These are phyloP conservation scores for Talaromyces sp. DNA, from an alignment of 2,329 filamentous ascomycete species.

Conservation along the genomic window DNA sequence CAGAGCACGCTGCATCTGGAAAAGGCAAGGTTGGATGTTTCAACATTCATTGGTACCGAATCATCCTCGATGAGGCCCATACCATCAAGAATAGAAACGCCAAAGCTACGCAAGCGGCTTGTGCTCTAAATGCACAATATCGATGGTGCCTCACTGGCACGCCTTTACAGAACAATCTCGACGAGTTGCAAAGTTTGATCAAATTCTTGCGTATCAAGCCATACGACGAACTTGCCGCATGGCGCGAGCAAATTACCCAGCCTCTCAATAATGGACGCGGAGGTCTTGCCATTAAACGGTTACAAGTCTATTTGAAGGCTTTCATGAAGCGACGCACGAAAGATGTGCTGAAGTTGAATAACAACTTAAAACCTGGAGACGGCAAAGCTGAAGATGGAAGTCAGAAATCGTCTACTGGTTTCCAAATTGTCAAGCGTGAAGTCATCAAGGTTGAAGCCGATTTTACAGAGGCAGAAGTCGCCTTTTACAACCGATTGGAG, in stretches of 20 bases:
- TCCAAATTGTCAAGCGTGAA: conserved; percentile 89
- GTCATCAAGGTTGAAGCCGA: conserved; percentile 75
- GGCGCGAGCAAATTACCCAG: conserved; percentile 85
- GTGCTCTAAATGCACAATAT: conserved; percentile 77
- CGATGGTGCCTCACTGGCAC: conserved; percentile 96
- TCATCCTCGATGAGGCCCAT: conserved; percentile 94
- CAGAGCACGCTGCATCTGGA: conserved; percentile 68
- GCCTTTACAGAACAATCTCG: conserved; percentile 96
- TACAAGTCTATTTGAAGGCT: conserved; percentile 80
- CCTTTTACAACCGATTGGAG: conserved; percentile 82
- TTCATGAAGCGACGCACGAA: conserved; percentile 99
- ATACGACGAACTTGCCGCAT: conserved; percentile 78
- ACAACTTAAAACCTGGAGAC: conserved; percentile 72
- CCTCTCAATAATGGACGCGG: conserved; percentile 89
- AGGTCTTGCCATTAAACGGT: conserved; percentile 78
- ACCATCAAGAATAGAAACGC: conserved; percentile 98
- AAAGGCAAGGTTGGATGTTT: conserved; percentile 72
- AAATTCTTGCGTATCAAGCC: conserved; percentile 89
- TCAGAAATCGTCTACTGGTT: conserved; percentile 58
- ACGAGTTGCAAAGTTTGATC: conserved; percentile 91
- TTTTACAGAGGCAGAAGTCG: conserved; percentile 74
- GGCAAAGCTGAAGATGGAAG: conserved; percentile 48
- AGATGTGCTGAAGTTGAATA: conserved; percentile 86
- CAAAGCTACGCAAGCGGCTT: conserved; percentile 91
- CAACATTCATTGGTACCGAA: conserved; percentile 87